Base-by-base conservation (phyloP, 768 basidiomycete genomes). In the Coprinellus micaceus region DNA sequence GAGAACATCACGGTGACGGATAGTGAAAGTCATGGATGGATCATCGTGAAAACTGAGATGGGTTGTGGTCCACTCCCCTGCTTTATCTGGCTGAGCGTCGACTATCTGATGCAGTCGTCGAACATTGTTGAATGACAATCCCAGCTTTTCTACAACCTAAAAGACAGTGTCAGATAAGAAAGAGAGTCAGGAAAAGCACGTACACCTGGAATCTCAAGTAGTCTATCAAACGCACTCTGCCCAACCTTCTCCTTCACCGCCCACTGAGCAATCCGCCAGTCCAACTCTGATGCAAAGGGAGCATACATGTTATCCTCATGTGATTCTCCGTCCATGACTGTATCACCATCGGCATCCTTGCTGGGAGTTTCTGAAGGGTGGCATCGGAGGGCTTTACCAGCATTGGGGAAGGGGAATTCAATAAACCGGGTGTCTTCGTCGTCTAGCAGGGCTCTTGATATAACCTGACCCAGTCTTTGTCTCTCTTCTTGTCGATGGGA, bases 221-320 rank as follows among this genome's bases (percentile, higher is more conserved):
- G 49, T 0, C 63, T 30, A 45, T 71, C 61, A 46, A 71, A 61
- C 0, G 67, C 58, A n/a, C 63, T 69, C 24, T 69, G 62, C 0
- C 69, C 63, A 4, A 60, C 53, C 1, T 61, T 60, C 21, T 69
- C 64, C 19, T 66, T 64, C 0, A 69, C 47, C 2, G 64, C 67
- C 70, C 70, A 71, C 11, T 62, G 54, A 0, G 66, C 67, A 13
- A 70, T 55, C 26, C 46, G 22, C 66, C 67, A 71, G 44, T 71
- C 67, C 24, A 69, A 24, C 9, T 66, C 59, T 3, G 64, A 66
- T 1, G 52, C 51, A 28, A 71, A 69, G 0, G 70, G 70, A 0
- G 52, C 43, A 47, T 57, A 58, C 7, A 52, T 58, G 5, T 54
- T 36, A 28, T 57, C 52, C 12, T 56, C 40, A 12, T 15, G 10